phyloP scores from a whole-genome alignment of 2,329 filamentous ascomycete species.

The Simplicillium aogashimaense region DNA sequence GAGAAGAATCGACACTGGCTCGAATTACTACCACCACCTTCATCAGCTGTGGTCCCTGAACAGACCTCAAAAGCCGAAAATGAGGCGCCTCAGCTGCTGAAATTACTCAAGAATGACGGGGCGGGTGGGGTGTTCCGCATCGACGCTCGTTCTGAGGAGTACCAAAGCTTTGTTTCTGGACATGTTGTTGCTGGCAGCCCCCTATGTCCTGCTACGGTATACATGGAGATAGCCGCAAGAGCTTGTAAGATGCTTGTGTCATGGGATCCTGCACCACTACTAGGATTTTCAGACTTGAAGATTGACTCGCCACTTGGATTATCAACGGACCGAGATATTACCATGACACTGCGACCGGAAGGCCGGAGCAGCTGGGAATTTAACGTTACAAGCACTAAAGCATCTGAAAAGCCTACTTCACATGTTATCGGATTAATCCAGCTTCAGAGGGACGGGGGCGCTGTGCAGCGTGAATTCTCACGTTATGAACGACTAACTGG shows the following conservation, averaged over 20 bases:
- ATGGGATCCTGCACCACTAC: too few relatives aligned
- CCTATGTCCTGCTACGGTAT: slow-evolving; percentile 16
- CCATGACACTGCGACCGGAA: too few relatives aligned
- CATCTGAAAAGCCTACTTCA: too few relatives aligned
- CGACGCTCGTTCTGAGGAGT: slow-evolving; percentile 5
- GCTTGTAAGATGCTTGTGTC: too few relatives aligned
- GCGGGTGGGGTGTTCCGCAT: background rate
- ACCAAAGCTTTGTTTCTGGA: slow-evolving; percentile 9
- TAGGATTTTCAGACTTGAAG: too few relatives aligned
- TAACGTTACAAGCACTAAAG: too few relatives aligned
- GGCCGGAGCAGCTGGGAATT: too few relatives aligned
- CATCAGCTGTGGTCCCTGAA: background rate
- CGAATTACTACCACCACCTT: background rate
- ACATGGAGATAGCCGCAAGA: slow-evolving; percentile 12
- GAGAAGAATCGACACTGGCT: slow-evolving; percentile 16
- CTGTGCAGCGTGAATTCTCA: background rate
- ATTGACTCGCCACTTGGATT: too few relatives aligned
- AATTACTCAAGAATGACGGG: background rate
- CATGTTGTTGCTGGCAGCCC: slow-evolving; percentile 14
- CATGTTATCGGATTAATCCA: too few relatives aligned
- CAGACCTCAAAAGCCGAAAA: background rate
- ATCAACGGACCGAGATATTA: too few relatives aligned
- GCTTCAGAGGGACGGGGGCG: too few relatives aligned
- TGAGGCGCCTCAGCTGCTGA: background rate
- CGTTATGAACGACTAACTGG: background rate